Base-by-base conservation (phyloP, 1,284 basidiomycete genomes). In the Malassezia sympodialis region DNA sequence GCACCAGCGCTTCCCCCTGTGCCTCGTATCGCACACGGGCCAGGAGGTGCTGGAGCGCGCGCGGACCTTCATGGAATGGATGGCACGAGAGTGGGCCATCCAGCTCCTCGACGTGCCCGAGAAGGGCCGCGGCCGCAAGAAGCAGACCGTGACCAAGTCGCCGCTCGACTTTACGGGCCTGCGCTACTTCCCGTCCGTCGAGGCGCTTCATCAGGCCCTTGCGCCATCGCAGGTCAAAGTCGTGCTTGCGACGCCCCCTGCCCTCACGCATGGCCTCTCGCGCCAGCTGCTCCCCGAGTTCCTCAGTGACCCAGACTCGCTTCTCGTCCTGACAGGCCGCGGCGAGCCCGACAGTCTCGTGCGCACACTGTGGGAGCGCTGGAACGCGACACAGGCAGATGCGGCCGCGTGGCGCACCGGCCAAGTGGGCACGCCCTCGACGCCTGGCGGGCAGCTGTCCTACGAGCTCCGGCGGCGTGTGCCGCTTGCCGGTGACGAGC, bases 51-150 rank as follows among this genome's bases (percentile, higher is more conserved):
- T 96, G 34, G 87, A 88, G 1, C 90, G 93, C 67, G 88, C 94
- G 15, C 79, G 90, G 53, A 93, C 88, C 79, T 87, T 98, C 84
- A 93, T 96, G 82, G 94, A 96, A 75, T 98, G 93, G 91, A 84
- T 96, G 67, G 90, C 91, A 14, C 89, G 90, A 8, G 88, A 88
- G 1, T 85, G 94, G 59, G 88, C 68, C 3, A 66, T 59, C 27
- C 65, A 64, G 51, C 53, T 49, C 34, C 49, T 49, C 15, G 63
- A 61, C 21, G 60, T 60, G 14, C 57, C 56, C n/a, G 60, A 59
- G 31, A 51, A 62, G 26, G 58, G 58, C 15, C 41, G 49, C 46
- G 15, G 55, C 41, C 37, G 52, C 26, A 42, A 42, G 23, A 35
- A 30, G 39, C n/a, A 39, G 12, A 50, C 58, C 5, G 50, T 49